Base-by-base conservation (phyloP, 805 yeast genomes). In the Scheffersomyces stipitis region DNA sequence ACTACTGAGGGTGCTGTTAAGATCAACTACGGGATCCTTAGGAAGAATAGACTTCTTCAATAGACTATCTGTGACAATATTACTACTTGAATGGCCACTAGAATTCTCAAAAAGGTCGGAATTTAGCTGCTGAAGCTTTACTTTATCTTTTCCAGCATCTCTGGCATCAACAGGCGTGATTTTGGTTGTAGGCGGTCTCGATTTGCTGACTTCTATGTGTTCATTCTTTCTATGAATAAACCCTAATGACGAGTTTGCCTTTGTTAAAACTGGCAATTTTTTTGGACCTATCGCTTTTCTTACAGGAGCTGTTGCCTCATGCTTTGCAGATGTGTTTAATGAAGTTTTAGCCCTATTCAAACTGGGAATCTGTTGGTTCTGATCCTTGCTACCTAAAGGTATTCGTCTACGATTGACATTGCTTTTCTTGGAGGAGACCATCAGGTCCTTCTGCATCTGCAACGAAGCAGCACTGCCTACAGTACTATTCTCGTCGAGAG, bases 331-430 rank as follows among this genome's bases (percentile, higher is more conserved):
- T 28, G 32, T 22, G 17, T 31, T 35, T 17, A 46, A 23, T 29
- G 52, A 38, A 5, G 64, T 47, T 30, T 60, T 57, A 3, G 70
- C 61, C 33, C 69, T 53, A 30, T 47, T 61, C 37, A 68, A 52
- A 1, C 53, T 39, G 5, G 62, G 60, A 18, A 54, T 28, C 14
- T 44, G 43, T 26, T 42, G 43, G 45, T 68, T 68, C 27, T 53
- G 62, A 45, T 62, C 64, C 39, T 68, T 68, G 2, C 73, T 73
- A 3, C 71, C 68, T 33, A 67, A 54, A 3, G 74, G 74, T 6
- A 57, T 50, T 36, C 73, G 24, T 20, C 24, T 20, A 7, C 24
- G 7, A 10, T 7, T 10, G 24, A 20, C 24, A 20, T n/a, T n/a
- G n/a, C n/a, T n/a, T n/a, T n/a, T n/a, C n/a, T n/a, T n/a, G n/a